These are phyloP conservation scores for Arctium lappa DNA, from an alignment of 129 eudicot species.

Conservation along the genomic window DNA sequence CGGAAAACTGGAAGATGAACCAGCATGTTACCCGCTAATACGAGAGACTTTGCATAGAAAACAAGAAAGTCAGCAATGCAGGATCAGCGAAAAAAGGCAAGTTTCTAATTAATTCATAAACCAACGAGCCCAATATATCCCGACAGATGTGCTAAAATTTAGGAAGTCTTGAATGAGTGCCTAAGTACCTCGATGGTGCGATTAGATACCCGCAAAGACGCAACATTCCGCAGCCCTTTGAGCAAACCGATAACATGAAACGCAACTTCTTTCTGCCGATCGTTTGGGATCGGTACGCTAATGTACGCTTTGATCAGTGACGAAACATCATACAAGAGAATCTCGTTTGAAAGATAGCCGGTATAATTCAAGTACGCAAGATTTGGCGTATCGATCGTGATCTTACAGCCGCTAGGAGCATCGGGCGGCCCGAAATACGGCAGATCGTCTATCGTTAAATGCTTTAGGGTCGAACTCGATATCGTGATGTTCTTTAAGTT, in stretches of 20 bases:
- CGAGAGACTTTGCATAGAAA: conserved; percentile 43
- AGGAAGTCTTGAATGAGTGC: neutral
- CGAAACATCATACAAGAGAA: conserved; percentile 31
- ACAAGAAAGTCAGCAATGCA: conserved; percentile 18
- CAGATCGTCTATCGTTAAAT: conserved; percentile 61
- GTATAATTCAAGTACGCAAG: conserved; percentile 43
- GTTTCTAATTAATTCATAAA: neutral
- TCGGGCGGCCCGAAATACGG: conserved; percentile 51
- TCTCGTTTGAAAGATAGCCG: conserved; percentile 49
- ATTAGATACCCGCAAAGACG: conserved; percentile 32
- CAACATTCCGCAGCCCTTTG: conserved; percentile 34
- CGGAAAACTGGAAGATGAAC: conserved; percentile 48
- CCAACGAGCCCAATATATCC: neutral
- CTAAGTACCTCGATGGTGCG: conserved; percentile 52
- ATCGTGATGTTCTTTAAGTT: conserved; percentile 43
- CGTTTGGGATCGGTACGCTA: conserved; percentile 39
- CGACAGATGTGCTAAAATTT: too few species aligned
- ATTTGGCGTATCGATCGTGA: conserved; percentile 48
- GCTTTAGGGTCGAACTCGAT: conserved; percentile 40
- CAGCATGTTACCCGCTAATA: conserved; percentile 35
- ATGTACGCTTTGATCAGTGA: conserved; percentile 40
- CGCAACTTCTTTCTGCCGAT: conserved; percentile 37
- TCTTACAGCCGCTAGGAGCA: conserved; percentile 41
- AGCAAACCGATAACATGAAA: conserved; percentile 46
- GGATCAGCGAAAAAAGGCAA: neutral